phyloP scores from a whole-genome alignment of 164 flowering plant species.

The Amborella trichopoda region DNA sequence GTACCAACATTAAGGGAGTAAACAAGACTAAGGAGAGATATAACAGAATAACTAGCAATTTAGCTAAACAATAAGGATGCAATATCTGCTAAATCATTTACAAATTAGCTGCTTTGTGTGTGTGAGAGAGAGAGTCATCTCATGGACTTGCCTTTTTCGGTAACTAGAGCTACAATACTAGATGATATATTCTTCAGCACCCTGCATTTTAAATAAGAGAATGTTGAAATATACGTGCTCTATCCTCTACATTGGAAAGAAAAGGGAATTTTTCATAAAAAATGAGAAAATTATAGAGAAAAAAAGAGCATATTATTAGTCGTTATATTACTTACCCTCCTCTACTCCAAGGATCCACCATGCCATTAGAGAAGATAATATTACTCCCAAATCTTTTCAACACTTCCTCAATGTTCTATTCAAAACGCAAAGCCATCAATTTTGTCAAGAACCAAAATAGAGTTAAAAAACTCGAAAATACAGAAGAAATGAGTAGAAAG shows the following conservation, averaged over 20 bases:
- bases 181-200: conserved; percentile 40
- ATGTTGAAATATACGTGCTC: neutral
- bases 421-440: conserved; percentile 2
- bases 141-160: conserved; percentile 25
- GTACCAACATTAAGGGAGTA: neutral
- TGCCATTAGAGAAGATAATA: conserved; percentile 50
- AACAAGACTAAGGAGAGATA: neutral
- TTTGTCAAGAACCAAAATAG: too few species aligned
- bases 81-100: too few species aligned
- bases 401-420: conserved; percentile 30
- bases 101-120: too few species aligned
- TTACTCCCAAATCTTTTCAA: conserved; percentile 45
- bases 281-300: neutral
- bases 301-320: neutral
- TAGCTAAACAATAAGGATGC: neutral
- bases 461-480: too few species aligned
- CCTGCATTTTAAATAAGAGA: conserved; percentile 17
- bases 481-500: neutral
- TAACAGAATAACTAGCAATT: neutral
- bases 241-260: neutral
- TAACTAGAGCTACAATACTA: conserved; percentile 42
- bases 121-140: too few species aligned
- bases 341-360: conserved; percentile 69
- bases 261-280: neutral
- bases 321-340: conserved; percentile 28